Conservation (phyloP, 352 stramenopile species). For the Phytopythium delawarense region DNA sequence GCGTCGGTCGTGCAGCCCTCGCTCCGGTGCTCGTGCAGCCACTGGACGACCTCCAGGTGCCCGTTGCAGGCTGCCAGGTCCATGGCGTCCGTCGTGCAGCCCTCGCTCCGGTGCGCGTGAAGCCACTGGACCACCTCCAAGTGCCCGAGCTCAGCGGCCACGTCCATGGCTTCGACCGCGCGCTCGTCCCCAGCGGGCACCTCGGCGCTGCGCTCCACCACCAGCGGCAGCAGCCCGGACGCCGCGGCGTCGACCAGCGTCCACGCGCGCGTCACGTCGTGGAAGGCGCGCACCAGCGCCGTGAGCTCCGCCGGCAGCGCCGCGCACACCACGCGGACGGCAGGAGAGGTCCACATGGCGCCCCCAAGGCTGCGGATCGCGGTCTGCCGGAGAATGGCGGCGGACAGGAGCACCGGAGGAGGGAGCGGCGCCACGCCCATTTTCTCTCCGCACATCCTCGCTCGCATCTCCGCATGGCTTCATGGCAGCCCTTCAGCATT, state of each 20-base stretch:
- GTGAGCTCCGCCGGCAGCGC: conserved; percentile 29
- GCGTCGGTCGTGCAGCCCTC: conserved; percentile 45
- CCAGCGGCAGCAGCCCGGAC: conserved; percentile 28
- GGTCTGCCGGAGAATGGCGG: too few relatives aligned
- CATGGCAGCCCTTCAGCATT: too few relatives aligned
- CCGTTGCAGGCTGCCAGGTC: conserved; percentile 54
- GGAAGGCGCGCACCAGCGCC: conserved; percentile 30
- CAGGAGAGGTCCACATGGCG: conserved; percentile 13
- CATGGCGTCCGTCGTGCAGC: conserved; percentile 65
- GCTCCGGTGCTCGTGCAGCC: conserved; percentile 45
- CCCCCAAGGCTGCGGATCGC: too few relatives aligned
- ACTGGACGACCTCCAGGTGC: conserved; percentile 49
- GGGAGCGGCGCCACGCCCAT: too few relatives aligned
- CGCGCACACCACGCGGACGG: conserved; percentile 36
- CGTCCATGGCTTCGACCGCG: conserved; percentile 42
- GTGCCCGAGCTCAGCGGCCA: conserved; percentile 54
- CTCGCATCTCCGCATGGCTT: too few relatives aligned
- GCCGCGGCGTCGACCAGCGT: conserved; percentile 35
- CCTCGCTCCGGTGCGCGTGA: conserved; percentile 38
- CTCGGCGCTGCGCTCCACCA: conserved; percentile 17
- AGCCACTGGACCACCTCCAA: conserved; percentile 54
- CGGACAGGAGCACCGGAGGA: too few relatives aligned
- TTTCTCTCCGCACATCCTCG: too few relatives aligned
- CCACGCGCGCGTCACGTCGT: conserved; percentile 35
- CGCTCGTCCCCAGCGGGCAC: conserved; percentile 2